Base-by-base conservation (phyloP, 768 basidiomycete species). In the Myochromella boudieri region DNA sequence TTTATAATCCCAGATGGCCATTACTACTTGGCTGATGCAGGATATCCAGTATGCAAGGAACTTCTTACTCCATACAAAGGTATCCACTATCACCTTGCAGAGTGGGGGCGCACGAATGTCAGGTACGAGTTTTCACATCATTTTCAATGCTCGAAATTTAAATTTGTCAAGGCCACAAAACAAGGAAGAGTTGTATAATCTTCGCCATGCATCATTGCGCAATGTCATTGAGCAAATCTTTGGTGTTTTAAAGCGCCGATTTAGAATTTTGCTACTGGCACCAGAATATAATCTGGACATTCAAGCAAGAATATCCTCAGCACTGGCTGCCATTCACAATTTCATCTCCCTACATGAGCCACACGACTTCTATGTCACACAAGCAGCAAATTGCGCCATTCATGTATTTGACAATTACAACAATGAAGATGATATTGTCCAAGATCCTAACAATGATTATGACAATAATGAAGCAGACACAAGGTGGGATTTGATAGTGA, bases 21-120 rank as follows among this genome's bases (percentile, higher is more conserved):
- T 24, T 74, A 68, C 29, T 66, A 63, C 32, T 59, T 74, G n/a
- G 66, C 59, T 5, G 67, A 68, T 66, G 68, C 66, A 12, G 67
- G 69, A 4, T n/a, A n/a, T n/a, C n/a, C n/a, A n/a, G n/a, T n/a
- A n/a, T n/a, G n/a, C n/a, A n/a, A n/a, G n/a, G n/a, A 71, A 68
- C 55, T 71, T 6, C 53, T 76, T 10, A 54, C 66, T 3, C 70
- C 69, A 6, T 73, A 69, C 49, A 48, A 53, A 9, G 63, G 65
- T n/a, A 61, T 67, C 0, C 47, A 57, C 0, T 74, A 73, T 53
- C 70, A 74, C 46, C 56, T 74, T 1, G 54, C 58, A 25, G 38
- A 39, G 24, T 39, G 38, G 38, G 38, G 38, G 3, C 21, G 22
- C 15, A 25, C 38, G 14, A 7, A 11, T 39, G 38, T 39, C 2